Evolutionary conservation across 805 yeast species (phyloP), one percentile per base, ranked within the genome.

Genomic region (Nakazawaea holstii): DNA sequence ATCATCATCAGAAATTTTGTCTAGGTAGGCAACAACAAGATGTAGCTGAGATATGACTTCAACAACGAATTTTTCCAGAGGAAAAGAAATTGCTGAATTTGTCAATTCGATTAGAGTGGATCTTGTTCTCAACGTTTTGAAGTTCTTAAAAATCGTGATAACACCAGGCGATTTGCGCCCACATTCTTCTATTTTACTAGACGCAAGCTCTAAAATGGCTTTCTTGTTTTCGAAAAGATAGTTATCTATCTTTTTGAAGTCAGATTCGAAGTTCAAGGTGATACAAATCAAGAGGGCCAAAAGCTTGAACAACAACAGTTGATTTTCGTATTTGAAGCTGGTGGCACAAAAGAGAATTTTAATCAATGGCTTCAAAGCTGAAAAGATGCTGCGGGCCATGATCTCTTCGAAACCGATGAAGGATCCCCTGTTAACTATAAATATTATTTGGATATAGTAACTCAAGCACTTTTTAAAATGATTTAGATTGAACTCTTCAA

Each of bases 121-220:
- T 20, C 5, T 20, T 20, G 24, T 20, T 20, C 5, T 20, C 24
- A 20, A 20, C 24, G 56, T 44, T 20, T 54, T 49, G 26, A 55
- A 52, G 52, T 41, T 26, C 49, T 54, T 9, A 49, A 52, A 42
- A 53, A 51, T 51, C 59, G 56, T 55, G 57, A 62, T 53, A 56
- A 47, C 11, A 48, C 36, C 33, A 62, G 3, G 24, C 24, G 5
- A 20, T 20, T 20, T 20, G 24, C 24, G 5, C 24, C 5, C 24
- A 20, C 24, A 3, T 20, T 20, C 24, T 20, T 20, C 24, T 20
- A 20, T 3, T 5, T 20, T 20, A 20, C 5, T 3, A 20, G 3
- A 20, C 5, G 24, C 24, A 20, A 20, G 24, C 24, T 20, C 24
- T 3, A 20, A 20, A 20, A 20, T 20, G 24, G 24, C 24, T 20